These are phyloP conservation scores for Sporothrix euskadiensis DNA, from an alignment of 2,329 filamentous ascomycete genomes.

Conservation along the genomic window DNA sequence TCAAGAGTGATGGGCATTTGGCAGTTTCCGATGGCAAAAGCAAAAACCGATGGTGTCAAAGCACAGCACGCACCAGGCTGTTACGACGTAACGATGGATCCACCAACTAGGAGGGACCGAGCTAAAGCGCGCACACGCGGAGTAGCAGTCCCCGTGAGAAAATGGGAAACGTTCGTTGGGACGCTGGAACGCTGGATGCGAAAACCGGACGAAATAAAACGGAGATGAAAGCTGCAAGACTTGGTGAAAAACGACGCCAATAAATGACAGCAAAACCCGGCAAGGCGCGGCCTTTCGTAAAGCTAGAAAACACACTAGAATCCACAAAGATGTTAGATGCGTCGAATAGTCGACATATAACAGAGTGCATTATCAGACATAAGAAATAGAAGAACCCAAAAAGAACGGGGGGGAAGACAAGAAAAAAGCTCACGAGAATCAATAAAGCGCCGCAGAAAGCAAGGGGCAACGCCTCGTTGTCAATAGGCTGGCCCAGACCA, in stretches of 20 bases:
- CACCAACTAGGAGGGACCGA: constrained; percentile 13
- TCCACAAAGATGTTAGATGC: not conserved
- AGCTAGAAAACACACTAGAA: not conserved
- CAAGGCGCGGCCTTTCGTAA: not conserved
- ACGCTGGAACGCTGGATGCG: not conserved
- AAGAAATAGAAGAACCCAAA: not conserved
- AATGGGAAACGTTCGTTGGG: not conserved
- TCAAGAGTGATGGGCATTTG: constrained; percentile 21
- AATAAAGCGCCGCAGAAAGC: not conserved
- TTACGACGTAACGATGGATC: constrained; percentile 17
- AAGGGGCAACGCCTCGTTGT: not conserved
- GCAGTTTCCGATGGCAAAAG: constrained; percentile 25
- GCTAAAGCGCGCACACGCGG: not conserved
- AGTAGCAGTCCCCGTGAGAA: not conserved
- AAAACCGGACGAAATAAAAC: constrained; percentile 2
- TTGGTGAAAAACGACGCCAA: not conserved
- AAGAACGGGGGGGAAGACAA: not conserved
- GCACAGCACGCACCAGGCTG: not conserved
- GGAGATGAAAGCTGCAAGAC: not conserved
- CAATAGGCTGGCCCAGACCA: not conserved
- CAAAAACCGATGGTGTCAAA: constrained; percentile 21
- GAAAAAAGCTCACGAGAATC: not conserved
- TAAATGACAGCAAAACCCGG: not conserved
- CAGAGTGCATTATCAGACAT: not conserved
- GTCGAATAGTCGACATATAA: not conserved